phyloP scores from a whole-genome alignment of 352 stramenopile genomes.

The Aphanomyces stellatus region DNA sequence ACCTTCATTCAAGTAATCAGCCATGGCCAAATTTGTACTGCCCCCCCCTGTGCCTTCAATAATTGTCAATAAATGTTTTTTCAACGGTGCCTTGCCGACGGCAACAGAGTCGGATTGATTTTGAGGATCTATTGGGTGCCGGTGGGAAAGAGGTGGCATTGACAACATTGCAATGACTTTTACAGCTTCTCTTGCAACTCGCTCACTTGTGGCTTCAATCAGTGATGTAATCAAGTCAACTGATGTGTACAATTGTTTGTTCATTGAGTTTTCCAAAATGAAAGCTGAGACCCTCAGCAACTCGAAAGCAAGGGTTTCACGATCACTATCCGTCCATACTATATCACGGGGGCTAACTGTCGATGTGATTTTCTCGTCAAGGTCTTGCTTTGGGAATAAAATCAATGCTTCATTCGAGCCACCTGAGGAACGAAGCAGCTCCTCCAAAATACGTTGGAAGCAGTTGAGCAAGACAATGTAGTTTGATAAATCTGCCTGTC shows the following conservation, averaged over 20 bases:
- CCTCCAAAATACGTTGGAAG: conserved; percentile 6
- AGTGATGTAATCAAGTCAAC: conserved; percentile 39
- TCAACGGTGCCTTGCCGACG: conserved; percentile 33
- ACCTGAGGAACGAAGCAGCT: neutral
- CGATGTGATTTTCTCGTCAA: conserved; percentile 24
- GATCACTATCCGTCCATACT: neutral
- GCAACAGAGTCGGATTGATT: conserved; percentile 30
- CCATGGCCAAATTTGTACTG: conserved; percentile 50
- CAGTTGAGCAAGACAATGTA: conserved; percentile 43
- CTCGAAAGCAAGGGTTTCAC: conserved; percentile 35
- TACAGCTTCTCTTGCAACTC: conserved; percentile 54
- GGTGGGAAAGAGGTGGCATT: conserved; percentile 56
- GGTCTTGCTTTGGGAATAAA: conserved; percentile 9
- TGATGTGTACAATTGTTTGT: conserved; percentile 68
- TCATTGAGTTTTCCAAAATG: conserved; percentile 67
- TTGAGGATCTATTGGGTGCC: conserved; percentile 34
- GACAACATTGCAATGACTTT: conserved; percentile 66
- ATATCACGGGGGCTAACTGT: neutral
- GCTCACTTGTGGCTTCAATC: conserved; percentile 57
- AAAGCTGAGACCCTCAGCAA: conserved; percentile 64
- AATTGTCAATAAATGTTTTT: conserved; percentile 44
- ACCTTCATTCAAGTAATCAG: conserved; percentile 41
- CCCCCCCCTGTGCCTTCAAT: conserved; percentile 35
- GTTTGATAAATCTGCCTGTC: conserved; percentile 63
- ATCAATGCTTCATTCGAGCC: conserved; percentile 21